Base-by-base conservation (phyloP, 2,329 filamentous ascomycete species). In the Neopestalotiopsis clavispora region DNA sequence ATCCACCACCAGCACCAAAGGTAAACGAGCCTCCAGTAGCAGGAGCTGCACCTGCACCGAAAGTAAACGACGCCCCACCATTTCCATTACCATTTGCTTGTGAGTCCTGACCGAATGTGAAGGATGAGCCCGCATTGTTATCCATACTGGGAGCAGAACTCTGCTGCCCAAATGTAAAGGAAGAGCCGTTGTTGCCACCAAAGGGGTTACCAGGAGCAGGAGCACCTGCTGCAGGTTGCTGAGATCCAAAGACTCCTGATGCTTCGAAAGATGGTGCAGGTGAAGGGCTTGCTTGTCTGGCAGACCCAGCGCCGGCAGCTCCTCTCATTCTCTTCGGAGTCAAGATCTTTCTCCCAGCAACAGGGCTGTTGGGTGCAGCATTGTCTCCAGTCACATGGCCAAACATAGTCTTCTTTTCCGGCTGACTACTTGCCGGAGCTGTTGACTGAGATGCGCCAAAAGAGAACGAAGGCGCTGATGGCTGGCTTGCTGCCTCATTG, bases 141-240 rank as follows among this genome's bases (percentile, higher is more conserved):
- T 78, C 79, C 13, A 79, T 78, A 2, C 80, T 81, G 5, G 57
- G 59, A 5, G 56, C 57, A 49, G 69, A 69, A 30, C 34, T 58
- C 61, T 69, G 40, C 10, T 65, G 70, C 20, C 73, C 74, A 63
- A 75, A 76, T 40, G 69, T 71, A 65, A 75, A 70, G 14, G 70
- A 38, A 9, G 73, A n/a, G 38, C 63, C 67, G 32, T 45, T 74
- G 34, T 72, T 72, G 13, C 73, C 73, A 10, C 34, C 34, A 65
- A 77, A 78, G n/a, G 74, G 62, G 17, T 68, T 67, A 10, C 71
- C 58, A 57, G 72, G 56, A 3, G 73, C 62, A 23, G 74, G 42
- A 9, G 68, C 65, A 40, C 67, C 56, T 56, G 85, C 80, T 71
- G 84, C 84, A 74, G 85, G 81, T 17, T 80, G 80, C 66, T 81